Evolutionary conservation across 75 land plant species (phyloP), one percentile per base, ranked within the genome.

Genomic region (Sequoiadendron giganteum): DNA sequence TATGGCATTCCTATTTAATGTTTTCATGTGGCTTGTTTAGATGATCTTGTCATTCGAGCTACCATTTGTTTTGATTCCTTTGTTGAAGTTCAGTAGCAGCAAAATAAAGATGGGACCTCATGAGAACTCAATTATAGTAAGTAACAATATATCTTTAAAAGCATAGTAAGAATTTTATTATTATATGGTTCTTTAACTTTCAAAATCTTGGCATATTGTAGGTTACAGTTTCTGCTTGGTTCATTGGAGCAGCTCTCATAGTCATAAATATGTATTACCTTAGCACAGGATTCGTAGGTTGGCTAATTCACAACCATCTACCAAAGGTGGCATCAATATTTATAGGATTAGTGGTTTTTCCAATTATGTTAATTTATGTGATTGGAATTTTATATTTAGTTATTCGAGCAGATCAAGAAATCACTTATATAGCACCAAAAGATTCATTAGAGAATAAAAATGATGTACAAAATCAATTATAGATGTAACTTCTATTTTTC

Each of bases 41-140:
- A 96, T 96, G 95, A 94, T 95, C 42, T 87, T 96, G 3, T 95
- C 97, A 0, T 95, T 96, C 86, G 95, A 93, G 18, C 90, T 96
- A 18, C 95, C 97, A 72, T 96, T 96, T 86, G 95, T 96, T 34
- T 91, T 96, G 3, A 94, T 96, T 73, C 98, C 98, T 6, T 92
- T 96, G 30, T 93, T 96, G 58, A 96, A 96, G 80, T 96, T 96
- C 90, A 95, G 90, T 6, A 93, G 94, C 88, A 89, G 94, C 49
- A 48, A 86, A 3, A 89, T 89, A 15, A 95, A 95, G 91, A 94
- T 95, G 96, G 96, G 96, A 14, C 94, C 93, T 49, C 91, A 93
- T 73, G 89, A 84, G 84, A 91, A 88, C 87, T 93, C 93, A 10
- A 72, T 89, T 38, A 86, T 70, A 85, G 94, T 88, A 55, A 89